Conservation (phyloP, 2,329 filamentous ascomycete genomes). For the Diaporthe sp. region DNA sequence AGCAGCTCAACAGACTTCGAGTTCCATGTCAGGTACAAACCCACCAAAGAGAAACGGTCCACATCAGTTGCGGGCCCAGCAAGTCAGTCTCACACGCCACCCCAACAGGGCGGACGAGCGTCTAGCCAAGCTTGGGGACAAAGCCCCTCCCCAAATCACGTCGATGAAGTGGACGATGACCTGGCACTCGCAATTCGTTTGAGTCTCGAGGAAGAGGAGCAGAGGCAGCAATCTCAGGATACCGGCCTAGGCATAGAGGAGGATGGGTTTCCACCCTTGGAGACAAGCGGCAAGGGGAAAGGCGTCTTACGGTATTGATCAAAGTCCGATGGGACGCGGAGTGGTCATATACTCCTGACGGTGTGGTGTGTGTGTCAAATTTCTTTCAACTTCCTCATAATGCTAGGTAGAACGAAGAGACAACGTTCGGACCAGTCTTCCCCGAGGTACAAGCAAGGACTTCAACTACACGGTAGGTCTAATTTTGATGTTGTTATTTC, state of each 20-base stretch:
- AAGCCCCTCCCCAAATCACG: constrained; percentile 41
- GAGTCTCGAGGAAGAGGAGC: constrained; percentile 70
- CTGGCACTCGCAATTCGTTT: constrained; percentile 72
- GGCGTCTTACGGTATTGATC: constrained; percentile 47
- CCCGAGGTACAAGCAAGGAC: background rate
- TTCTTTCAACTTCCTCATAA: background rate
- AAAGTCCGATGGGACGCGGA: background rate
- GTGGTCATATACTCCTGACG: background rate
- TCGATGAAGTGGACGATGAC: constrained; percentile 63
- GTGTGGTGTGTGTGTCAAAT: background rate
- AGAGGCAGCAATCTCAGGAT: constrained; percentile 46
- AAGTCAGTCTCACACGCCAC: constrained; percentile 51
- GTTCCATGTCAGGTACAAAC: constrained; percentile 64
- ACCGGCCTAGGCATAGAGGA: constrained; percentile 44
- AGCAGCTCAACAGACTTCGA: constrained; percentile 65
- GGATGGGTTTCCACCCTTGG: constrained; percentile 51
- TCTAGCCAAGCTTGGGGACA: constrained; percentile 34
- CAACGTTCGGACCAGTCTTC: background rate
- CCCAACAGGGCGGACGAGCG: constrained; percentile 46
- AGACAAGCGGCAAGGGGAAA: constrained; percentile 58
- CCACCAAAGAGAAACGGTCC: constrained; percentile 56
- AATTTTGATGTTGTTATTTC: background rate
- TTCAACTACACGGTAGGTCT: background rate
- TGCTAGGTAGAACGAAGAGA: constrained; percentile 15
- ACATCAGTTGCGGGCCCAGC: constrained; percentile 51